Conservation (phyloP, 78 protist genomes). For the Reticulomyxa filosa region DNA sequence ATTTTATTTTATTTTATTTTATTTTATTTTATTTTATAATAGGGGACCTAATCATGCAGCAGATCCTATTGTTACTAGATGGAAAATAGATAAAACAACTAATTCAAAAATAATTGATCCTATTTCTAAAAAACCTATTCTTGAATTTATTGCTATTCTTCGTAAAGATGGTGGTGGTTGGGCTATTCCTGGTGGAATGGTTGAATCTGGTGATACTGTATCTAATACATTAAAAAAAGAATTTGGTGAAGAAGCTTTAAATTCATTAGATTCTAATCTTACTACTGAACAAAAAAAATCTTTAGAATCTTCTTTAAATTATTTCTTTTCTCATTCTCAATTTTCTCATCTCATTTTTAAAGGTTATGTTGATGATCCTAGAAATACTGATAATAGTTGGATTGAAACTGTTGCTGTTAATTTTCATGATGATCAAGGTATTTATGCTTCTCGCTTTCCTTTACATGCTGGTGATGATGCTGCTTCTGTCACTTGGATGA, state of each 20-base stretch:
- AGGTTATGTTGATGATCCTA: slow-evolving; percentile 27
- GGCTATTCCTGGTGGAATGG: slow-evolving; percentile 36
- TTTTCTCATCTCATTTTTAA: too few relatives aligned
- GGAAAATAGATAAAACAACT: too few relatives aligned
- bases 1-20: too few relatives aligned
- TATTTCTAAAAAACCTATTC: too few relatives aligned
- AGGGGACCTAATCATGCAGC: slow-evolving; percentile 27
- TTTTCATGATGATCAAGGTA: too few relatives aligned
- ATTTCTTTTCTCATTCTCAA: too few relatives aligned
- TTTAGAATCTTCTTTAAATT: too few relatives aligned
- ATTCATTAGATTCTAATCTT: neutral
- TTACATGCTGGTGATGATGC: neutral
- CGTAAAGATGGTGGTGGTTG: slow-evolving; percentile 9
- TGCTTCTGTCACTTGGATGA: neutral
- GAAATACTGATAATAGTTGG: slow-evolving; percentile 17
- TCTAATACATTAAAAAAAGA: slow-evolving; percentile 3
- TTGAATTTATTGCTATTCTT: slow-evolving; percentile 8
- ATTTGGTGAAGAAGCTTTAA: slow-evolving; percentile 25
- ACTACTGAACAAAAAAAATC: too few relatives aligned
- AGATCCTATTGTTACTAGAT: slow-evolving; percentile 13
- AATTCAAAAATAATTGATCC: too few relatives aligned
- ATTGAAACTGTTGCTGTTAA: slow-evolving; percentile 25
- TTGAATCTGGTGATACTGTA: slow-evolving; percentile 14
- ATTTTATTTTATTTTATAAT: too few relatives aligned
- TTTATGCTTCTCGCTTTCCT: too few relatives aligned